These are phyloP conservation scores for Aspergillus mulundensis DNA, from an alignment of 495 filamentous ascomycete species.

Conservation along the genomic window DNA sequence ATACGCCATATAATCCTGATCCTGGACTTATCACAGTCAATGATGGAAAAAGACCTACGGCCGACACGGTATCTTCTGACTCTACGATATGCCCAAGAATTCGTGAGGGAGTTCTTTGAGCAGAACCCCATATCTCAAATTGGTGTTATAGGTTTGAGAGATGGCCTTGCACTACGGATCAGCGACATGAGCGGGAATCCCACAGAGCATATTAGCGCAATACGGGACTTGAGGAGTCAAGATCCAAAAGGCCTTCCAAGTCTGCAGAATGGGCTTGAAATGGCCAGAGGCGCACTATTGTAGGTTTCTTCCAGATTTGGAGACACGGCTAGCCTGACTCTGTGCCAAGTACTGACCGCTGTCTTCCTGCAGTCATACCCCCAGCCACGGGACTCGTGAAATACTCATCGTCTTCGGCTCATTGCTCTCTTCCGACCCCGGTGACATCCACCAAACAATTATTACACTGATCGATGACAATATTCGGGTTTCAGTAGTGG, in stretches of 20 bases:
- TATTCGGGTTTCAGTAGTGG: constrained; percentile 83
- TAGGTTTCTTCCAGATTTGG: constrained; percentile 35
- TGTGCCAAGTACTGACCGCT: constrained; percentile 16
- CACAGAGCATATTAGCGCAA: constrained; percentile 75
- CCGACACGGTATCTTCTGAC: constrained; percentile 80
- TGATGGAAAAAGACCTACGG: constrained; percentile 90
- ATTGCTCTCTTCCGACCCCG: constrained; percentile 82
- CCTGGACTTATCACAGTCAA: constrained; percentile 88
- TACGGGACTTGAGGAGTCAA: constrained; percentile 63
- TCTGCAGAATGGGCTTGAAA: constrained; percentile 92
- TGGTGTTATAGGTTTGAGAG: constrained; percentile 83
- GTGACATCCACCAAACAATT: constrained; percentile 93
- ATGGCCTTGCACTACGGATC: constrained; percentile 80
- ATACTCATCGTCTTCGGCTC: constrained; percentile 90
- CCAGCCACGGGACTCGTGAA: constrained; percentile 88
- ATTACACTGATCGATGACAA: constrained; percentile 67
- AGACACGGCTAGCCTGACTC: not conserved
- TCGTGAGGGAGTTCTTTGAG: constrained; percentile 93
- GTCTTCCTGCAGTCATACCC: constrained; percentile 62
- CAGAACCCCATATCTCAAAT: constrained; percentile 99
- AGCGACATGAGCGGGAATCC: constrained; percentile 91
- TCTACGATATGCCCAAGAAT: constrained; percentile 79
- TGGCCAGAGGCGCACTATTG: constrained; percentile 86
- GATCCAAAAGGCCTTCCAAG: constrained; percentile 87
- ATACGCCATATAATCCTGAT: constrained; percentile 91